A percentile compares a stretch with the other conserved stretches of the same genome.
Conservation (phyloP, 257 asterid genomes). For the Solanum lycopersicoides region DNA sequence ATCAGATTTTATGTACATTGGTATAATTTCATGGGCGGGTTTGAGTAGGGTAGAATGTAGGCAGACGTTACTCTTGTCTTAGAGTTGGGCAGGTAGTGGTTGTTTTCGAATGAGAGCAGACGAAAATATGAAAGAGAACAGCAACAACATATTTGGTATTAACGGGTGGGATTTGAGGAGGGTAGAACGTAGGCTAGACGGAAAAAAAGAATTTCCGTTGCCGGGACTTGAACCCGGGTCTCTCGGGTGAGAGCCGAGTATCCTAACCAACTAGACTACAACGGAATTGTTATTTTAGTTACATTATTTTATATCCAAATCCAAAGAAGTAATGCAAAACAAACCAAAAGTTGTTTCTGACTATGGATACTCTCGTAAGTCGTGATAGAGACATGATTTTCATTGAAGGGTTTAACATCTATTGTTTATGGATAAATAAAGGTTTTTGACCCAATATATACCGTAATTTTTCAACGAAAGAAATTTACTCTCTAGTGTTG, state of each 20-base stretch:
- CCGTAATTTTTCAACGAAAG: neutral
- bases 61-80: rapidly evolving
- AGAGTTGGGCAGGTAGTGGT: no score
- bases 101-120: no score
- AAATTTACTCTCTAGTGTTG: neutral
- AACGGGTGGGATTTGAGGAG: no score
- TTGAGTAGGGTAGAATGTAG: neutral
- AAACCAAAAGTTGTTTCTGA: neutral
- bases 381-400: rapidly evolving
- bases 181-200: no score
- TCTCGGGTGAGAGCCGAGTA: constrained; percentile 99
- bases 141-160: no score
- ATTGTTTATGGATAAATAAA: neutral
- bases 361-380: rapidly evolving
- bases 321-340: neutral
- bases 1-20: neutral
- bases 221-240: constrained; percentile 98
- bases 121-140: no score
- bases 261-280: constrained; percentile 97
- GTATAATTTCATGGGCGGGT: neutral
- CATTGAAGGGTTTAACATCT: neutral
- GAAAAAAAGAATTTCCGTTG: constrained; percentile 5
- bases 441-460: neutral
- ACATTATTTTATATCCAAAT: rapidly evolving
- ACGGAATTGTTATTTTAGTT: constrained; percentile 19